phyloP scores from a whole-genome alignment of 148 eudicot genomes.

The Oxyria digyna region DNA sequence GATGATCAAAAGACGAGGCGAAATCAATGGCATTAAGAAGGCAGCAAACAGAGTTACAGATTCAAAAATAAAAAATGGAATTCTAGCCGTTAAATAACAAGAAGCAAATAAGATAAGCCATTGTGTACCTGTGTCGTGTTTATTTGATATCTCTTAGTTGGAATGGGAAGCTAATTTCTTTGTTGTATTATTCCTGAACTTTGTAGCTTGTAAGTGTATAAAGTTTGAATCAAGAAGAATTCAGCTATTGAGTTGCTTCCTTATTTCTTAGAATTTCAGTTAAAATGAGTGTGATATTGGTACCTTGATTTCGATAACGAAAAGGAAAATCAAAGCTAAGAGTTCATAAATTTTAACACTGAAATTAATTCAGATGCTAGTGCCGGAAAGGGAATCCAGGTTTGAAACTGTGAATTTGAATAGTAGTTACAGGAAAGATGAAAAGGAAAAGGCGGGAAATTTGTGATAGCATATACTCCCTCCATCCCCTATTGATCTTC shows the following conservation, averaged over 20 bases:
- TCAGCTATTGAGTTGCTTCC: background rate
- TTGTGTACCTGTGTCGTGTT: background rate
- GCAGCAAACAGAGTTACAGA: background rate
- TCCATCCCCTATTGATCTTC: no score
- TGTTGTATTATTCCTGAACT: background rate
- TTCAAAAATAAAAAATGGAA: background rate
- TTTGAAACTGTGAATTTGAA: background rate
- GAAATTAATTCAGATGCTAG: no score
- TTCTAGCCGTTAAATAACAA: background rate
- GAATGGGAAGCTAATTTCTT: background rate
- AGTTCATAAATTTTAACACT: no score
- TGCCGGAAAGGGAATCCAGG: background rate
- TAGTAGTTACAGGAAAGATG: background rate
- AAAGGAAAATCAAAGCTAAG: no score
- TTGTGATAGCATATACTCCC: background rate
- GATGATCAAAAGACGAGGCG: background rate
- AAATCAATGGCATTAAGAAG: background rate
- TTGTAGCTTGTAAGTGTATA: background rate
- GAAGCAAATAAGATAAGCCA: background rate
- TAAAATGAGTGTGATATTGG: background rate
- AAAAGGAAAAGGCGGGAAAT: background rate
- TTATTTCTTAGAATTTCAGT: background rate
- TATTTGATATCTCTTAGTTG: background rate
- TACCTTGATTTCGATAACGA: background rate
- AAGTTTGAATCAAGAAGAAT: background rate